Evolutionary conservation across 2,329 filamentous ascomycete genomes (phyloP).

Genomic region (Cadophora gregata): DNA sequence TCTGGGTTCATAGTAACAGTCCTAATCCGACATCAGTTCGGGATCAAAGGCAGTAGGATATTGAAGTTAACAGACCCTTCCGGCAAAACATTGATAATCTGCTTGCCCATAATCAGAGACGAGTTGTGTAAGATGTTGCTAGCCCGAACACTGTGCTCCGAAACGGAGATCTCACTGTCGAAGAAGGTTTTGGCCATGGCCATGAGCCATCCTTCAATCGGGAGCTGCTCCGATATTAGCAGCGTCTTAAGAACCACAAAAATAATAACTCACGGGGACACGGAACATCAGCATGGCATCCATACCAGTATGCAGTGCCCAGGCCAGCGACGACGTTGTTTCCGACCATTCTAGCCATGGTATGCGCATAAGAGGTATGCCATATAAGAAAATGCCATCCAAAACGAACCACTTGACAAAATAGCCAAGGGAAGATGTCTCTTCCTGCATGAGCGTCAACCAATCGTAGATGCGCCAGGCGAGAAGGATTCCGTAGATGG

Average conservation of each 20-base stretch:
- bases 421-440: slow-evolving; percentile 84
- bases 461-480: slow-evolving; percentile 91
- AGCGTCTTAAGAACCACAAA: neutral
- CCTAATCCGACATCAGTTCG: slow-evolving; percentile 47
- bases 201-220: slow-evolving; percentile 74
- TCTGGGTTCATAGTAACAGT: slow-evolving; percentile 89
- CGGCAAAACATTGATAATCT: slow-evolving; percentile 96
- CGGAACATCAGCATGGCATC: slow-evolving; percentile 94
- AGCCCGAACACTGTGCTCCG: slow-evolving; percentile 90
- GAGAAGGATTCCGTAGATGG: slow-evolving; percentile 77
- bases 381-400: slow-evolving; percentile 86
- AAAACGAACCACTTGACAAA: slow-evolving; percentile 94
- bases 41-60: neutral
- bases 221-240: slow-evolving; percentile 57
- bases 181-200: slow-evolving; percentile 82
- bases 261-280: slow-evolving; percentile 65
- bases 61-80: slow-evolving; percentile 69
- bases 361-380: slow-evolving; percentile 85
- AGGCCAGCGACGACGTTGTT: slow-evolving; percentile 68
- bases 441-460: slow-evolving; percentile 76
- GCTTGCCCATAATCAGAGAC: slow-evolving; percentile 91
- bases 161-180: slow-evolving; percentile 90
- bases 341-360: slow-evolving; percentile 93
- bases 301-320: slow-evolving; percentile 71
- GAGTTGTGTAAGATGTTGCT: slow-evolving; percentile 88